Evolutionary conservation across 257 asterid species (phyloP).

Genomic region (Prunella vulgaris): DNA sequence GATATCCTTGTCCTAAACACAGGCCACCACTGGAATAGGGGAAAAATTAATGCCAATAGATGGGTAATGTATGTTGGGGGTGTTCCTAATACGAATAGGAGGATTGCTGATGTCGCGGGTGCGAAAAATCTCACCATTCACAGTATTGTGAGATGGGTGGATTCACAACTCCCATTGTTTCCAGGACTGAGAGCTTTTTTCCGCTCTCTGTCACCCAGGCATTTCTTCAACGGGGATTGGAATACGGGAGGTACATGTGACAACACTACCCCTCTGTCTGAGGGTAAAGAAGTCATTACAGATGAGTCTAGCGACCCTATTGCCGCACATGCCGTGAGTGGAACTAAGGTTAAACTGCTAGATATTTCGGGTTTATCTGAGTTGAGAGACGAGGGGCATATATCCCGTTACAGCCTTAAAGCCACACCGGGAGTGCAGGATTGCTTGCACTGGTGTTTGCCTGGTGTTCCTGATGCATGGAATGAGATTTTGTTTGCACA

Average conservation of each 20-base stretch:
- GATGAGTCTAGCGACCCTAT: slow-evolving; percentile 66
- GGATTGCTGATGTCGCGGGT: slow-evolving; percentile 47
- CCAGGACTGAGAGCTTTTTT: slow-evolving; percentile 70
- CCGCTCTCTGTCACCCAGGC: slow-evolving; percentile 79
- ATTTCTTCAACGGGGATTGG: slow-evolving; percentile 96
- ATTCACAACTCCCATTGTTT: slow-evolving; percentile 56
- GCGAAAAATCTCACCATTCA: slow-evolving; percentile 69
- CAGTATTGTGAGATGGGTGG: slow-evolving; percentile 71
- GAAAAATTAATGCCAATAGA: slow-evolving; percentile 69
- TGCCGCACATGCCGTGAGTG: slow-evolving; percentile 69
- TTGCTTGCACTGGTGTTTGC: slow-evolving; percentile 98
- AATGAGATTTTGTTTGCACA: slow-evolving; percentile 78
- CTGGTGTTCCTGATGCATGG: slow-evolving; percentile 94
- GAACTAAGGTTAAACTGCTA: slow-evolving; percentile 56
- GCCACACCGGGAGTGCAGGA: slow-evolving; percentile 83
- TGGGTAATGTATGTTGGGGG: slow-evolving; percentile 87
- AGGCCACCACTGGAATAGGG: slow-evolving; percentile 96
- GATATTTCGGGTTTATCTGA: slow-evolving; percentile 76
- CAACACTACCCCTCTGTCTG: slow-evolving; percentile 61
- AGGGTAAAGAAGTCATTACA: slow-evolving; percentile 59
- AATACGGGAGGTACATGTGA: slow-evolving; percentile 91
- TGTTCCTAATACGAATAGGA: slow-evolving; percentile 54
- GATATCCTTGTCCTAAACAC: slow-evolving; percentile 77
- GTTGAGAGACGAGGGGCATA: slow-evolving; percentile 91
- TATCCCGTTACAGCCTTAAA: slow-evolving; percentile 76